phyloP scores from a whole-genome alignment of 1,139 yeast genomes.

The Schwanniomyces etchellsii region DNA sequence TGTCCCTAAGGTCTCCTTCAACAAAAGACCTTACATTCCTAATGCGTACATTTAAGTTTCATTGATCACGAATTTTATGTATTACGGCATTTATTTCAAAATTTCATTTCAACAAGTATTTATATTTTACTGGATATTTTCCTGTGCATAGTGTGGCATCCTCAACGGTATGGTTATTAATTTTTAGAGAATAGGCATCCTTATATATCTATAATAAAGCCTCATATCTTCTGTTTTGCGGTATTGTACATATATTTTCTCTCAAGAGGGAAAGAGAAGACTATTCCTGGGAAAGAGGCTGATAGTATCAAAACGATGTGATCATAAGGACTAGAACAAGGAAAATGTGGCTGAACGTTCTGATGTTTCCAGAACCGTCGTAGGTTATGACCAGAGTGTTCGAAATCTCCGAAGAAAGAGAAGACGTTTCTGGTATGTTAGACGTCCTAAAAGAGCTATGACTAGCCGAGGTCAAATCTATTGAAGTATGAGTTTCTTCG shows the following conservation, averaged over 20 bases:
- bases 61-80: constrained; percentile 1
- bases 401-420: too few species aligned
- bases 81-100: constrained; percentile 5
- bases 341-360: too few species aligned
- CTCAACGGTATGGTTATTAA: constrained; percentile 26
- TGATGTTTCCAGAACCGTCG: too few species aligned
- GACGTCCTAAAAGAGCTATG: too few species aligned
- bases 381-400: too few species aligned
- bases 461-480: too few species aligned
- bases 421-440: neutral
- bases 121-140: constrained; percentile 4
- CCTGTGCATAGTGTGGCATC: constrained; percentile 19
- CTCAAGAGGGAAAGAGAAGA: too few species aligned
- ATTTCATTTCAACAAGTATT: constrained; percentile 21
- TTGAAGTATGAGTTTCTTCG: too few species aligned
- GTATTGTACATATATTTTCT: too few species aligned
- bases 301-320: too few species aligned
- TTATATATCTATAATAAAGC: constrained; percentile 2
- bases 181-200: constrained; percentile 4
- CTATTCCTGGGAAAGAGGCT: too few species aligned
- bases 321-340: too few species aligned
- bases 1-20: constrained; percentile 17
- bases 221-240: constrained; percentile 1
- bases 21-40: constrained; percentile 9
- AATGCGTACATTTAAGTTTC: constrained; percentile 6